Conservation (phyloP, 2,329 filamentous ascomycete species). For the Microsporum ferrugineum region DNA sequence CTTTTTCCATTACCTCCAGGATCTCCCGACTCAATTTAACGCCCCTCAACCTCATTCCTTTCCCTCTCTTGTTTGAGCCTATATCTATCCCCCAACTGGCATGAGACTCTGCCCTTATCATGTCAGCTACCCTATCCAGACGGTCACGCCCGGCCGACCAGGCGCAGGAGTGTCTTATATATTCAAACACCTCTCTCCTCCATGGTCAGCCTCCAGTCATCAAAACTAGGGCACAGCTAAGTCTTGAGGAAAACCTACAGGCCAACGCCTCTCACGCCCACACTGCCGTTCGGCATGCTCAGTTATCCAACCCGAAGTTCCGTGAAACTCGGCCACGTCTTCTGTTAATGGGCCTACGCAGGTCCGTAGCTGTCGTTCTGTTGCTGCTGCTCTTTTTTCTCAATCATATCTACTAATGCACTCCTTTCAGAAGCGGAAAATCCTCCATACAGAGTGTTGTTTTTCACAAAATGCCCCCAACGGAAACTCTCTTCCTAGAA, state of each 20-base stretch:
- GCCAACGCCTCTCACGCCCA: conserved; percentile 16
- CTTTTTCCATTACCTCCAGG: background rate
- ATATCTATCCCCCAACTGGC: background rate
- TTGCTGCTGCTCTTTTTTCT: background rate
- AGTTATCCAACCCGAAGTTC: conserved; percentile 31
- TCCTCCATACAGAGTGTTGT: conserved; percentile 97
- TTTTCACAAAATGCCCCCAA: conserved; percentile 95
- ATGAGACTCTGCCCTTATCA: background rate
- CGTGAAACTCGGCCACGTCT: conserved; percentile 65
- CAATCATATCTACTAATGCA: background rate
- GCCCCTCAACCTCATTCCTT: background rate
- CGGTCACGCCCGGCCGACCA: conserved; percentile 9
- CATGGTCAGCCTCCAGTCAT: conserved; percentile 16
- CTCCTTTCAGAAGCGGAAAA: conserved; percentile 67
- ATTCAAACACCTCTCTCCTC: conserved; percentile 12
- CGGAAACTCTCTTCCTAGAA: conserved; percentile 89
- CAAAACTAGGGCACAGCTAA: conserved; percentile 27
- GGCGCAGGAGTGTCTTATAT: conserved; percentile 13
- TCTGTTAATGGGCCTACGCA: conserved; percentile 86
- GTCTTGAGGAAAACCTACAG: conserved; percentile 27
- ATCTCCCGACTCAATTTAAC: background rate
- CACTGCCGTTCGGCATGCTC: conserved; percentile 19
- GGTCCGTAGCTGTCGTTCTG: conserved; percentile 44
- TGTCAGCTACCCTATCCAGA: conserved; percentile 5
- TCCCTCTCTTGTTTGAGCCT: background rate